phyloP scores from a whole-genome alignment of 805 yeast species.

The Wickerhamiella bombiphila region DNA sequence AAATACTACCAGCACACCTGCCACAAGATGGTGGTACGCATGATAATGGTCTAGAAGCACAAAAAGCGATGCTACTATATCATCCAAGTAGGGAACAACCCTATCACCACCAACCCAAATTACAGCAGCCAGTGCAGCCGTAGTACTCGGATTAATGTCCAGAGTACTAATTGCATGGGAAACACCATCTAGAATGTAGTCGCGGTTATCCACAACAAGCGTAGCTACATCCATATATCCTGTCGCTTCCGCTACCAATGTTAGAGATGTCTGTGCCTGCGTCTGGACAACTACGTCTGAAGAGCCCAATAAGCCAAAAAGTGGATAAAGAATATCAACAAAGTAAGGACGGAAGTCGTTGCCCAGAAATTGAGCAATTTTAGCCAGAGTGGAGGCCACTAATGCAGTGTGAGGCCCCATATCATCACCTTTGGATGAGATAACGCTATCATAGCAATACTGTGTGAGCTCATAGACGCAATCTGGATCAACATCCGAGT shows the following conservation, averaged over 20 bases:
- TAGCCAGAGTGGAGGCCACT: slow-evolving; percentile 11
- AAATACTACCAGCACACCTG: slow-evolving; percentile 60
- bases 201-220: slow-evolving; percentile 53
- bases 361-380: slow-evolving; percentile 10
- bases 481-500: background rate
- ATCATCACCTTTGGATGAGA: background rate
- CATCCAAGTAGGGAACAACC: slow-evolving; percentile 51
- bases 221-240: slow-evolving; percentile 38
- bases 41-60: slow-evolving; percentile 70
- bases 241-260: slow-evolving; percentile 35
- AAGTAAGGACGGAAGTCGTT: slow-evolving; percentile 38
- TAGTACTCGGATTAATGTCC: slow-evolving; percentile 56
- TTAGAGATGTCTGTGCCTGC: slow-evolving; percentile 39
- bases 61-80: slow-evolving; percentile 60
- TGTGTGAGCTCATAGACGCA: slow-evolving; percentile 12
- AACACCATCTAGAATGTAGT: slow-evolving; percentile 68
- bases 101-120: slow-evolving; percentile 56
- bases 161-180: slow-evolving; percentile 56
- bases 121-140: slow-evolving; percentile 54
- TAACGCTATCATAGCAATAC: slow-evolving; percentile 10
- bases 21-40: slow-evolving; percentile 58
- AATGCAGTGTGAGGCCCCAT: slow-evolving; percentile 8
- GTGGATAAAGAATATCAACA: slow-evolving; percentile 56
- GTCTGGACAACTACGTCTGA: slow-evolving; percentile 31
- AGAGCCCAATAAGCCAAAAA: slow-evolving; percentile 59